Base-by-base conservation (phyloP, 1,284 basidiomycete genomes). In the Cryptococcus deneoformans region DNA sequence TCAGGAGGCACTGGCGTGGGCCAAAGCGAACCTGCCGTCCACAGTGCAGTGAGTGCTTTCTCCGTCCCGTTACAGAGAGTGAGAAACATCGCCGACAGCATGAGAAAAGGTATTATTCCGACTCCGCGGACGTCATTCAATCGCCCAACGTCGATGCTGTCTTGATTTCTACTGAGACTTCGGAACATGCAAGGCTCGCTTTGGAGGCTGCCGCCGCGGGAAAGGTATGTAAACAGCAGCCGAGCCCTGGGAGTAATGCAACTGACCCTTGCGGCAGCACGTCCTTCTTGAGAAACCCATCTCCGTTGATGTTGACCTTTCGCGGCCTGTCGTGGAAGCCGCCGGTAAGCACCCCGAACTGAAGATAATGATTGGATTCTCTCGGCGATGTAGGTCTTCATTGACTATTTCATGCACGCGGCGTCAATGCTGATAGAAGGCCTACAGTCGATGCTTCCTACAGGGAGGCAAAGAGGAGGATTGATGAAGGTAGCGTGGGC, bases 401-500 rank as follows among this genome's bases (percentile, higher is more conserved):
- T 24, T 24, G 12, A 14, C 20, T 20, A 29, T 10, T 3, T 24
- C 16, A n/a, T 6, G 5, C 29, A 29, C 29, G 29, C 5, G 29
- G 5, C 5, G 29, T 29, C 7, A 16, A 24, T 47, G 24, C 29
- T 29, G n/a, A 6, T 24, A 6, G 6, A 47, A 14, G 12, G 29
- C 14, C 14, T 11, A 16, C 24, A 49, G 47, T 36, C 20, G 47
- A 49, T 49, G 35, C 36, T 37, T 49, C 47, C n/a, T 49, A 49
- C 29, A 34, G 39, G 39, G 47, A 49, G 11, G 47, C 47, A n/a
- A 49, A 49, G 29, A 20, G 14, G 29, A 9, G 36, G 34, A 49
- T 49, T 8, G 34, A 36, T 36, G 16, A 34, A 8, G 47, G 47
- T 4, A 38, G 14, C 16, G 29, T 68, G 2, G 67, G 67, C 5